phyloP scores from a whole-genome alignment of 2,329 filamentous ascomycete genomes.

The Aspergillus candidus region DNA sequence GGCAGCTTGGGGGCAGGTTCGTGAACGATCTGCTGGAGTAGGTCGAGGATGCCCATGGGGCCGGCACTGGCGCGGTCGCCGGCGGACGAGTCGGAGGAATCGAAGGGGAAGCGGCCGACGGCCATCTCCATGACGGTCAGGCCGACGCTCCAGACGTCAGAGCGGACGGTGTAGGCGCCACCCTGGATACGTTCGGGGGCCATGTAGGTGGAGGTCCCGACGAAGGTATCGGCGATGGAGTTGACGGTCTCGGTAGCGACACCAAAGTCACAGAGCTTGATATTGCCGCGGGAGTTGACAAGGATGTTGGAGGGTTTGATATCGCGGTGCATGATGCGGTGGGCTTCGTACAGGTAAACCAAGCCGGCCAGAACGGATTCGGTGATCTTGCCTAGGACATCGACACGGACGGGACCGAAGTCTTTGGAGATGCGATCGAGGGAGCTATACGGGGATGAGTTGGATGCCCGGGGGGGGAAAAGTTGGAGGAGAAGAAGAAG shows the following conservation, averaged over 20 bases:
- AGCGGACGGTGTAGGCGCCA: slow-evolving; percentile 94
- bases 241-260: slow-evolving; percentile 98
- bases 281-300: slow-evolving; percentile 86
- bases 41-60: slow-evolving; percentile 89
- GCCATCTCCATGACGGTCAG: slow-evolving; percentile 93
- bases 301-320: slow-evolving; percentile 98
- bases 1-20: slow-evolving; percentile 89
- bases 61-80: slow-evolving; percentile 59
- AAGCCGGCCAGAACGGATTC: slow-evolving; percentile 90
- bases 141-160: slow-evolving; percentile 97
- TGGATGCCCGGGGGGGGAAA: slow-evolving; percentile 11
- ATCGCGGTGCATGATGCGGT: slow-evolving; percentile 98
- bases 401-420: slow-evolving; percentile 90
- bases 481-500: slow-evolving; percentile 1
- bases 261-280: slow-evolving; percentile 98
- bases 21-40: slow-evolving; percentile 94
- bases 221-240: slow-evolving; percentile 96
- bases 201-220: slow-evolving; percentile 99
- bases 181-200: slow-evolving; percentile 96
- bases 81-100: slow-evolving; percentile 71
- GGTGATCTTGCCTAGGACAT: slow-evolving; percentile 95
- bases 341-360: slow-evolving; percentile 88
- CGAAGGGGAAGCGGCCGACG: slow-evolving; percentile 95
- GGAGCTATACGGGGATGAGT: slow-evolving; percentile 52
- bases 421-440: slow-evolving; percentile 90